phyloP scores from a whole-genome alignment of 73 alveolate species.

The Blepharisma stoltei region DNA sequence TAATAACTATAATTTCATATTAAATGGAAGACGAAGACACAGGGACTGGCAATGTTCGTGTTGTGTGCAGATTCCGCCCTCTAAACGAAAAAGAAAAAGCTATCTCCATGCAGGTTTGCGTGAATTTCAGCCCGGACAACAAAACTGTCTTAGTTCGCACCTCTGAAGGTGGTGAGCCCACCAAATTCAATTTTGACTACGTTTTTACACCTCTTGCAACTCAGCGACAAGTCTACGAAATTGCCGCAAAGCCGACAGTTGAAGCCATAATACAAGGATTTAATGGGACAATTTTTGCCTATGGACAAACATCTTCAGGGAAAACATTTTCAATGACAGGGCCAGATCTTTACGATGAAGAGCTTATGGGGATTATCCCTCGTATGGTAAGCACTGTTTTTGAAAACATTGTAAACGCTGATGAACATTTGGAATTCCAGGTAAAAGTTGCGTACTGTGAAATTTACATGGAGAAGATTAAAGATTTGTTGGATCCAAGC shows the following conservation, averaged over 20 bases:
- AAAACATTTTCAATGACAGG: constrained; percentile 85
- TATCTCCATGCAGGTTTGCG: neutral
- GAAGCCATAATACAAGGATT: constrained; percentile 70
- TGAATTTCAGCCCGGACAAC: neutral
- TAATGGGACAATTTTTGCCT: constrained; percentile 75
- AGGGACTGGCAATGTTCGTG: neutral
- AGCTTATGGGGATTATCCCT: constrained; percentile 66
- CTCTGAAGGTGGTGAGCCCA: neutral
- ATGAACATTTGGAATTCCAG: constrained; percentile 64
- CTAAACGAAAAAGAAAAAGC: neutral
- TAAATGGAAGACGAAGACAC: too few species aligned
- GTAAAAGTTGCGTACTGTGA: constrained; percentile 77
- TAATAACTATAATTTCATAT: too few species aligned
- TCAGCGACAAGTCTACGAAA: constrained; percentile 52
- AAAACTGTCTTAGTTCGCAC: neutral
- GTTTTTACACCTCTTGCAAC: neutral
- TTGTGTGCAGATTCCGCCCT: neutral
- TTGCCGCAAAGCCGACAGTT: constrained; percentile 66
- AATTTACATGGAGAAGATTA: constrained; percentile 73
- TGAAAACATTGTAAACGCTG: constrained; percentile 52
- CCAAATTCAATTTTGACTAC: neutral
- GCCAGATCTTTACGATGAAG: constrained; percentile 58
- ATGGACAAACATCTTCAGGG: constrained; percentile 80
- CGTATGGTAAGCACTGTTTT: constrained; percentile 74
- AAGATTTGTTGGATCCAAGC: constrained; percentile 64